Evolutionary conservation across 208 protist genomes (phyloP).

Genomic region (Trichomonas gallinae): DNA sequence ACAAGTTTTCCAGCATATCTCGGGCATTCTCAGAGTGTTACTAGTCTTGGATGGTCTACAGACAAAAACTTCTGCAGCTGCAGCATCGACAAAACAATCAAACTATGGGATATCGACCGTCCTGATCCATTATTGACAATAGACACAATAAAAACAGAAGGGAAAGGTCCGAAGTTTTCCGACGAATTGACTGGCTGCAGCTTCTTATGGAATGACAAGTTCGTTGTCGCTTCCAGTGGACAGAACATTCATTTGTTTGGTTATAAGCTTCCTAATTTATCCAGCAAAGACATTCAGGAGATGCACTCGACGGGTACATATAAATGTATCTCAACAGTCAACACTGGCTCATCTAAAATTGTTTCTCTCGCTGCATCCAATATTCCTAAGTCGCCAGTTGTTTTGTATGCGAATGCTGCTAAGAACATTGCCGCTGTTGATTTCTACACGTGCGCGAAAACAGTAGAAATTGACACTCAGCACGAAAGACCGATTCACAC

Average conservation of each 20-base stretch:
- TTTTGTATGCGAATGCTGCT: background rate
- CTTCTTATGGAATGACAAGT: background rate
- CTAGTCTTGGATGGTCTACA: background rate
- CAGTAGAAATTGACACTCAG: background rate
- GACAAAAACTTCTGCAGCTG: background rate
- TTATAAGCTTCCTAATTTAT: background rate
- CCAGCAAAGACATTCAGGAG: background rate
- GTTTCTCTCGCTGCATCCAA: background rate
- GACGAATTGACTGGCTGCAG: background rate
- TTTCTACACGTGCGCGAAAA: background rate
- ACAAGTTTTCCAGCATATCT: background rate
- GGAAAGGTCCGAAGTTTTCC: background rate
- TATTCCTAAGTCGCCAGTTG: background rate
- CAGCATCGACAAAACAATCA: background rate
- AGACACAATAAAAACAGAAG: background rate
- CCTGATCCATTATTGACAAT: background rate
- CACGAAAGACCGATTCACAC: background rate
- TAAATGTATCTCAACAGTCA: background rate
- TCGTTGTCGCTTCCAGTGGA: background rate
- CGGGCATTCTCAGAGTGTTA: background rate
- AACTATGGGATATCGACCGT: background rate
- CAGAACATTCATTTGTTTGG: background rate
- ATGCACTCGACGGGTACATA: constrained; percentile 11
- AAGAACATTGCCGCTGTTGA: background rate
- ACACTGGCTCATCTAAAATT: background rate